Percentiles rank a stretch among this genome's conserved stretches.
Evolutionary conservation across 768 basidiomycete species (phyloP).

Genomic region (Psilocybe cubensis): DNA sequence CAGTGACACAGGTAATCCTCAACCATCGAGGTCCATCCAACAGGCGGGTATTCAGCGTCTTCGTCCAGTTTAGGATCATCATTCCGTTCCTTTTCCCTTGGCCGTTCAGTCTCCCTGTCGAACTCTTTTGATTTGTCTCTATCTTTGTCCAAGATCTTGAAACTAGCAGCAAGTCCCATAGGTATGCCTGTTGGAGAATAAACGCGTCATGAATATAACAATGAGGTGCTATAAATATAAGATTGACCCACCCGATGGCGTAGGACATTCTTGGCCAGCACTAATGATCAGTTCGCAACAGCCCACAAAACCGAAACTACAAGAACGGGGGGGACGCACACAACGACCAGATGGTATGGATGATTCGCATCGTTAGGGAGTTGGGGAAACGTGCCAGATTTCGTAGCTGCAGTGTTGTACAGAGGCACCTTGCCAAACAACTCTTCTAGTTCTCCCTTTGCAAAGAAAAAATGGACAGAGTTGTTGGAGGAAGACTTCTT

Average conservation of each 20-base stretch:
- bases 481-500: not conserved
- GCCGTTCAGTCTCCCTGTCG: slow-evolving; percentile 25
- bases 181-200: slow-evolving; percentile 67
- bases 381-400: slow-evolving; percentile 42
- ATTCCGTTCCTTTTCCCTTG: slow-evolving; percentile 36
- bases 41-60: slow-evolving; percentile 28
- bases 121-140: slow-evolving; percentile 40
- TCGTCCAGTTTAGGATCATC: slow-evolving; percentile 33
- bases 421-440: slow-evolving; percentile 64
- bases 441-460: slow-evolving; percentile 80
- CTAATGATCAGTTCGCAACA: slow-evolving; percentile 25
- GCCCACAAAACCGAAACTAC: slow-evolving; percentile 7
- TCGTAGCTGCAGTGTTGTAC: slow-evolving; percentile 33
- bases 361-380: slow-evolving; percentile 57
- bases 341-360: slow-evolving; percentile 78
- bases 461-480: too few relatives aligned
- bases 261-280: slow-evolving; percentile 81
- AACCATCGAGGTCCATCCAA: slow-evolving; percentile 77
- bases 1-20: slow-evolving; percentile 73
- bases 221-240: not conserved
- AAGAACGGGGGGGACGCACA: slow-evolving; percentile 48
- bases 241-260: slow-evolving; percentile 58
- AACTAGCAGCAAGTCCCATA: slow-evolving; percentile 77
- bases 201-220: not conserved
- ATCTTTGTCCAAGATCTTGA: slow-evolving; percentile 66